These are phyloP conservation scores for Neurospora discreta DNA, from an alignment of 495 filamentous ascomycete species.

Conservation along the genomic window DNA sequence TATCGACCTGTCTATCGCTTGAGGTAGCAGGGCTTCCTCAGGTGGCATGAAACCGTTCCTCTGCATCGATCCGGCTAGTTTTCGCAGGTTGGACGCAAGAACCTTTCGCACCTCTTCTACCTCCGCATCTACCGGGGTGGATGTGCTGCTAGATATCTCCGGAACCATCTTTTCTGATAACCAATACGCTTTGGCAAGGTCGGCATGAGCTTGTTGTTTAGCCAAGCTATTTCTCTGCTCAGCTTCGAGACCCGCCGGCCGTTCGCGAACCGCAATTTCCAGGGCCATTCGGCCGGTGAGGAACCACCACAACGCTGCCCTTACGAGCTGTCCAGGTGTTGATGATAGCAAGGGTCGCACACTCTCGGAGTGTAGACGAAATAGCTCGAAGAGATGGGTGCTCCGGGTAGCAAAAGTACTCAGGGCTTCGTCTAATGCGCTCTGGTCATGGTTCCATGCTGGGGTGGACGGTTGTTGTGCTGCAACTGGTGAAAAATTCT, in stretches of 20 bases:
- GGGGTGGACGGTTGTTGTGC: background rate
- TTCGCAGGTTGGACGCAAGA: conserved; percentile 52
- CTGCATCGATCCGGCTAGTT: conserved; percentile 70
- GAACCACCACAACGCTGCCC: conserved; percentile 80
- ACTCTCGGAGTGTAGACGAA: conserved; percentile 59
- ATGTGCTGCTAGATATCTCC: conserved; percentile 31
- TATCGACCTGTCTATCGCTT: conserved; percentile 59
- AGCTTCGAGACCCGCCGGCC: conserved; percentile 36
- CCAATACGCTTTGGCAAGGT: conserved; percentile 79
- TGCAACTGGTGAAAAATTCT: conserved; percentile 1
- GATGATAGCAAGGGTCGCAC: conserved; percentile 50
- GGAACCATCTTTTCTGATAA: conserved; percentile 56
- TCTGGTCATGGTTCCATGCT: background rate
- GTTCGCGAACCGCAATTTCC: conserved; percentile 56
- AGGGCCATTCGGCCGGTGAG: conserved; percentile 60
- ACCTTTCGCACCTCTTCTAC: conserved; percentile 41
- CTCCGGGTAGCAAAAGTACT: conserved; percentile 55
- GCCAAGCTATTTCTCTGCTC: conserved; percentile 29
- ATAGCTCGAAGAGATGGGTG: conserved; percentile 53
- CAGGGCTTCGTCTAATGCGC: conserved; percentile 46
- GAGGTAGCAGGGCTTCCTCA: conserved; percentile 49
- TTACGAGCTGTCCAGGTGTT: conserved; percentile 51
- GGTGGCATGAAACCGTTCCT: conserved; percentile 64
- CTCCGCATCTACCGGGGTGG: conserved; percentile 24
- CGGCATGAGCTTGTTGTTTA: conserved; percentile 58